A percentile compares a stretch with the other conserved stretches of the same genome.
phyloP scores from a whole-genome alignment of 1,284 basidiomycete genomes.

The Lignosus rhinocerotis region DNA sequence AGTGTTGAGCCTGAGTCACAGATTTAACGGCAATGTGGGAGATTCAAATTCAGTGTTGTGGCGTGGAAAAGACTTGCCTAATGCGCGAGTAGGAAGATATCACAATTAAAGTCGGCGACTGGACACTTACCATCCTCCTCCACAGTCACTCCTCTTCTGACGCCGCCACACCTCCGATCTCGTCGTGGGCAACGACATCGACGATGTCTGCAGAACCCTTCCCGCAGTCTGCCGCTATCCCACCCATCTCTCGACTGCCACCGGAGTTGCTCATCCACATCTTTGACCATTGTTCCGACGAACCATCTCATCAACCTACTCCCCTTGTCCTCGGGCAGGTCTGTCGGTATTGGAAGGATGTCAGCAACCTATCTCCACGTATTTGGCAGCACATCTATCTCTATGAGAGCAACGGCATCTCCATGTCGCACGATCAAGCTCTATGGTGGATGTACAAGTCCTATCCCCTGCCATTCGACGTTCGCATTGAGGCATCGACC shows the following conservation, averaged over 20 bases:
- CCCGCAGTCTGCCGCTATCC: not conserved
- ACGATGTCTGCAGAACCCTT: conserved; percentile 9
- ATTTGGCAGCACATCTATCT: conserved; percentile 62
- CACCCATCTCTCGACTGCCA: conserved; percentile 43
- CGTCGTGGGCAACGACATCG: conserved; percentile 12
- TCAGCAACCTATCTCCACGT: conserved; percentile 50
- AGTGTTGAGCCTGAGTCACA: not conserved
- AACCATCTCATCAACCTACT: conserved; percentile 39
- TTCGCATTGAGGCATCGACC: conserved; percentile 51
- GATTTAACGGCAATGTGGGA: not conserved
- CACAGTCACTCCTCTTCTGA: not conserved
- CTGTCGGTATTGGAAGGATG: conserved; percentile 43
- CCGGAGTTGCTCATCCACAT: conserved; percentile 65
- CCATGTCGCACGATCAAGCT: conserved; percentile 46
- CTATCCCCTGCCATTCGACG: conserved; percentile 50
- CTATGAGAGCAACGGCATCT: conserved; percentile 40
- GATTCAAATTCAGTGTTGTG: not conserved
- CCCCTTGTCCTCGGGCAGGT: conserved; percentile 52
- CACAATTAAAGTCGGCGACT: not conserved
- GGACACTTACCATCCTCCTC: not conserved
- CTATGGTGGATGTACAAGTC: conserved; percentile 55
- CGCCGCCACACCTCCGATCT: conserved; percentile 14
- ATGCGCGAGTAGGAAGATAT: not conserved
- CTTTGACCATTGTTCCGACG: conserved; percentile 46
- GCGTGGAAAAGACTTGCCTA: conserved; percentile 1